phyloP scores from a whole-genome alignment of 345 rosid genomes.

The Pistacia atlantica region DNA sequence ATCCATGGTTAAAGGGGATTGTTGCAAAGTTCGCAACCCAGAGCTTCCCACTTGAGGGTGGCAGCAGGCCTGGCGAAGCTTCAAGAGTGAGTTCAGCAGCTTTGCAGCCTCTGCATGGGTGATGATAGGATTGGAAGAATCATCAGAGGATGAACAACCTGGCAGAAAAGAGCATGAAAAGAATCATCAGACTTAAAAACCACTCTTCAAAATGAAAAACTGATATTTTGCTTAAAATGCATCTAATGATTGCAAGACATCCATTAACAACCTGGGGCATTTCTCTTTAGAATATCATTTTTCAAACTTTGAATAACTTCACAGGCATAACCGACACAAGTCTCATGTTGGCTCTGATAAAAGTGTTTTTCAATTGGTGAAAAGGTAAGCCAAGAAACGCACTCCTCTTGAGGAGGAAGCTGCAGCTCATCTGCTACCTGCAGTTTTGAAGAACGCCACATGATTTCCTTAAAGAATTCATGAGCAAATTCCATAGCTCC shows the following conservation, averaged over 20 bases:
- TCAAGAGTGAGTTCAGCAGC: conserved; percentile 85
- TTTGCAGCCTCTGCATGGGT: conserved; percentile 86
- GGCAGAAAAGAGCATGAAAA: conserved; percentile 16
- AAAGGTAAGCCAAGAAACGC: conserved; percentile 81
- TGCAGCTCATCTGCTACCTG: conserved; percentile 92
- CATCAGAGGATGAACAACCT: conserved; percentile 53
- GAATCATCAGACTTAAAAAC: conserved; percentile 9
- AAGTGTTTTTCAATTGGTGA: conserved; percentile 95
- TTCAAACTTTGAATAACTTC: conserved; percentile 86
- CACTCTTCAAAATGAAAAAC: neutral
- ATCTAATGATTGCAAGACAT: conserved; percentile 27
- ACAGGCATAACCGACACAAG: conserved; percentile 84
- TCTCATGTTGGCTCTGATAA: conserved; percentile 95
- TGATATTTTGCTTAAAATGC: conserved; percentile 6
- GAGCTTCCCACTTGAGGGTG: conserved; percentile 99
- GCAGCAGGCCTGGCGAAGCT: conserved; percentile 99
- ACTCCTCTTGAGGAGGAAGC: conserved; percentile 91
- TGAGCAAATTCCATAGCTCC: conserved; percentile 83
- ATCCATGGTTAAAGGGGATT: conserved; percentile 95
- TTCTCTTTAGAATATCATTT: conserved; percentile 75
- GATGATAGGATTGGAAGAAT: conserved; percentile 50
- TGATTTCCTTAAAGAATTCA: conserved; percentile 69
- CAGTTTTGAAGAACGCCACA: conserved; percentile 97
- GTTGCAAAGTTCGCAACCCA: conserved; percentile 89
- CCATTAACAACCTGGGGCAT: conserved; percentile 47